Evolutionary conservation across 2,329 filamentous ascomycete genomes (phyloP), one percentile per base, ranked within the genome.

Genomic region (Cytospora chrysosperma): DNA sequence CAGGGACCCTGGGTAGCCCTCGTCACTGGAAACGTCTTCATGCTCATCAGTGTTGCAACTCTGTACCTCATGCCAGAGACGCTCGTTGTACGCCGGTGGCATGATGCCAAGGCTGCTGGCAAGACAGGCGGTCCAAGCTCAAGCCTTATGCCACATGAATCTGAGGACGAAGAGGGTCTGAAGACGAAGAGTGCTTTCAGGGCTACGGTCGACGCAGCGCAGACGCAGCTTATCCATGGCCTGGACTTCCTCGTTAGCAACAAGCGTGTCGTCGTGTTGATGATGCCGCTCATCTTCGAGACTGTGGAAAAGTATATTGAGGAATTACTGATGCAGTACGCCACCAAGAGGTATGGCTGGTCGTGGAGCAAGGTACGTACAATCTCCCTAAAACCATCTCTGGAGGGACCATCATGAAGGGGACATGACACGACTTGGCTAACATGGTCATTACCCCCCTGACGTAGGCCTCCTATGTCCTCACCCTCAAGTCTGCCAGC

Each of bases 281-380:
- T 80, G 21, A 4, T 75, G 2, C 74, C 77, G 0, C 71, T 78
- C 19, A 69, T 70, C 1, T 70, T 77, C 17, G 70, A 73, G 10
- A 60, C 76, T 6, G 49, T 73, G 0, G 71, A 74, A 27, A 75
- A 75, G 51, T 73, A 72, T 52, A 71, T 73, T 27, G 70, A 73
- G 56, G 74, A 76, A 4, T 64, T 82, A 26, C 64, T 84, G 7
- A 68, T 85, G 2, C 85, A 86, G 68, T 85, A 85, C 68, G 75
- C 81, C 60, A 81, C 79, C 1, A 81, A 79, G 55, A 76, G 82
- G 7, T 86, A 83, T 69, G 58, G 72, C 32, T 81, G 82, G 76
- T 77, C 76, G 9, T 81, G 80, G 78, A 77, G 75, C 49, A 74
- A 73, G 60, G 77, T 78, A 65, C 61, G 72, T 21, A 26, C 55